Percentiles rank a stretch among this genome's conserved stretches.
Evolutionary conservation across 495 filamentous ascomycete genomes (phyloP).

Genomic region (Hyphodiscus hymeniophilus): DNA sequence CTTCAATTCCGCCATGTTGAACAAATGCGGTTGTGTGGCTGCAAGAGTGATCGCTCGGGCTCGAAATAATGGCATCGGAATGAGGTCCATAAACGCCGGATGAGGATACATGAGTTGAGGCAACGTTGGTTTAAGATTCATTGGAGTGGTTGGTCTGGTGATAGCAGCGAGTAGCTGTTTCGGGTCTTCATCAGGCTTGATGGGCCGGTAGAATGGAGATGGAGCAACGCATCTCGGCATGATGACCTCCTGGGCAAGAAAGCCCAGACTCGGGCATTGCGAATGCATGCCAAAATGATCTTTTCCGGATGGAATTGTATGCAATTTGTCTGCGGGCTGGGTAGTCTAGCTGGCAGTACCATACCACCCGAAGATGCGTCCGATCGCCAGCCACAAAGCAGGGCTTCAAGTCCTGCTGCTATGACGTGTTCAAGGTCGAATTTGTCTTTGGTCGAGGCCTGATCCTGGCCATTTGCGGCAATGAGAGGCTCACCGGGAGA

Average conservation of each 20-base stretch:
- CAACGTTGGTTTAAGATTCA: constrained; percentile 35
- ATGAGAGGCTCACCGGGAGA: not conserved
- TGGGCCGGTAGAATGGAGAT: constrained; percentile 33
- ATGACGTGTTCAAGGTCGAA: not conserved
- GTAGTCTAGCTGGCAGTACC: not conserved
- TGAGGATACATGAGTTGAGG: constrained; percentile 38
- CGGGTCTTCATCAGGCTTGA: constrained; percentile 20
- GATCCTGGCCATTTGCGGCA: not conserved
- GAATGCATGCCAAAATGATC: constrained; percentile 23
- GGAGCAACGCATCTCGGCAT: constrained; percentile 9
- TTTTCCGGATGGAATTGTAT: constrained; percentile 12
- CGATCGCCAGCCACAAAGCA: not conserved
- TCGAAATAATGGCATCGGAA: constrained; percentile 33
- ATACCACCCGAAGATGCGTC: too few relatives aligned
- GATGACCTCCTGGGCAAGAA: constrained; percentile 24
- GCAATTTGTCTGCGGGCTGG: not conserved
- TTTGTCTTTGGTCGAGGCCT: not conserved
- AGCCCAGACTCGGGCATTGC: constrained; percentile 31
- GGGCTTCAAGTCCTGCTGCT: not conserved
- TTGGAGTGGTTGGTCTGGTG: constrained; percentile 23
- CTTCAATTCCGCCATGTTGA: constrained; percentile 34
- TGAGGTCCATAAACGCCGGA: constrained; percentile 34
- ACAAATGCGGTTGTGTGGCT: constrained; percentile 24
- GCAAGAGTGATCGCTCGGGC: constrained; percentile 31
- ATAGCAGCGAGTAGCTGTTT: constrained; percentile 20